Percentiles rank a stretch among this genome's conserved stretches.
These are phyloP conservation scores for Aschersonia sp. DNA, from an alignment of 2,329 filamentous ascomycete species.

Conservation along the genomic window DNA sequence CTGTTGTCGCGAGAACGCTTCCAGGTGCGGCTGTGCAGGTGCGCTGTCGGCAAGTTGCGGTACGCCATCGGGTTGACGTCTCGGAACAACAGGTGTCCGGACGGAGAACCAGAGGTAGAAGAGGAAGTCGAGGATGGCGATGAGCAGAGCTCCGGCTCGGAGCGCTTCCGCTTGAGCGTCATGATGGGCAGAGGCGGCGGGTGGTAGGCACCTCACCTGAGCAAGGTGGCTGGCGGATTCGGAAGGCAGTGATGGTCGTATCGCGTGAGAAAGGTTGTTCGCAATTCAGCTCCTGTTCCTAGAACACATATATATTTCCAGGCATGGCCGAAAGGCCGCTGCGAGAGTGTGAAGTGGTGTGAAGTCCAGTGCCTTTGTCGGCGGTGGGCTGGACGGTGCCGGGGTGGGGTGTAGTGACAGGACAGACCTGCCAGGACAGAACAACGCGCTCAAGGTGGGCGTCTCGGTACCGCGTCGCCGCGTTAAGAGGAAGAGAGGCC, in stretches of 20 bases:
- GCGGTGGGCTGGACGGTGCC: too few species aligned
- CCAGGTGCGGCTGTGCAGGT: constrained; percentile 41
- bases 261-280: too few species aligned
- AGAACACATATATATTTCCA: neutral
- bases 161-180: constrained; percentile 50
- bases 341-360: too few species aligned
- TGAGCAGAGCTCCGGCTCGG: constrained; percentile 39
- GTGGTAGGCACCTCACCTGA: neutral
- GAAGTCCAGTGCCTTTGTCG: too few species aligned
- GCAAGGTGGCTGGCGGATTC: neutral
- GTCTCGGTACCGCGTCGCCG: neutral
- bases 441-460: neutral
- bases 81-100: constrained; percentile 12
- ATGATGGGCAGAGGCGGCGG: constrained; percentile 14
- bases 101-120: constrained; percentile 16
- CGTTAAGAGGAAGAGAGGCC: neutral
- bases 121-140: constrained; percentile 25
- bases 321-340: neutral
- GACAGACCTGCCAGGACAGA: neutral
- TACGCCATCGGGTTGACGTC: constrained; percentile 14
- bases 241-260: too few species aligned
- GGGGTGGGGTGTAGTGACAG: too few species aligned
- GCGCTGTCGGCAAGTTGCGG: constrained; percentile 17
- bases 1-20: constrained; percentile 46
- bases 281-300: too few species aligned